Evolutionary conservation across 371 early-diverging fungal genomes (phyloP).

Genomic region (Saksenaea oblongispora): DNA sequence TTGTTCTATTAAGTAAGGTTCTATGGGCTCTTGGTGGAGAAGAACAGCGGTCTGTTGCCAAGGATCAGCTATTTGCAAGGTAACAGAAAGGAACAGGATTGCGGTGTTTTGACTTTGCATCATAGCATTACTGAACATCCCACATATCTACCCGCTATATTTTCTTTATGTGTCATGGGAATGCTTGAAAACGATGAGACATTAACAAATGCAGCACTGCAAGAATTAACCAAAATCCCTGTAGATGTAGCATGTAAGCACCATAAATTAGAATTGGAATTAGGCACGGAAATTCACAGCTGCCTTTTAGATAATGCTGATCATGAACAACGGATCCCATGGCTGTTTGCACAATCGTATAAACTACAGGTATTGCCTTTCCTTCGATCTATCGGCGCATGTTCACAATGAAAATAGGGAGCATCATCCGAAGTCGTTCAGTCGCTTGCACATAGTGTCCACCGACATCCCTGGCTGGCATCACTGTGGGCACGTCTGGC

Average conservation of each 20-base stretch:
- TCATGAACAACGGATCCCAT: slow-evolving; percentile 36
- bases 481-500: slow-evolving; percentile 38
- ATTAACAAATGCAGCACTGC: slow-evolving; percentile 73
- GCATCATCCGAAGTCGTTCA: slow-evolving; percentile 15
- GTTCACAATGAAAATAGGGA: neutral
- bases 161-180: slow-evolving; percentile 79
- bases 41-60: slow-evolving; percentile 77
- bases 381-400: slow-evolving; percentile 7
- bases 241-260: slow-evolving; percentile 47
- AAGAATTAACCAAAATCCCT: slow-evolving; percentile 70
- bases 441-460: slow-evolving; percentile 35
- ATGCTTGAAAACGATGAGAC: slow-evolving; percentile 72
- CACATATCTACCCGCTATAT: slow-evolving; percentile 68
- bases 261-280: neutral
- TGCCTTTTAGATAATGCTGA: slow-evolving; percentile 41
- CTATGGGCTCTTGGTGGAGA: slow-evolving; percentile 84
- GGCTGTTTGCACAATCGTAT: slow-evolving; percentile 37
- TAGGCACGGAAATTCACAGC: too few species aligned
- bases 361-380: slow-evolving; percentile 32
- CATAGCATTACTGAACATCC: slow-evolving; percentile 56
- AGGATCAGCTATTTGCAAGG: slow-evolving; percentile 75
- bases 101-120: slow-evolving; percentile 2
- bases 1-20: slow-evolving; percentile 79
- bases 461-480: slow-evolving; percentile 43
- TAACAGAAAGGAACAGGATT: slow-evolving; percentile 24